phyloP scores from a whole-genome alignment of 2,329 filamentous ascomycete species.

The Scedosporium apiospermum region DNA sequence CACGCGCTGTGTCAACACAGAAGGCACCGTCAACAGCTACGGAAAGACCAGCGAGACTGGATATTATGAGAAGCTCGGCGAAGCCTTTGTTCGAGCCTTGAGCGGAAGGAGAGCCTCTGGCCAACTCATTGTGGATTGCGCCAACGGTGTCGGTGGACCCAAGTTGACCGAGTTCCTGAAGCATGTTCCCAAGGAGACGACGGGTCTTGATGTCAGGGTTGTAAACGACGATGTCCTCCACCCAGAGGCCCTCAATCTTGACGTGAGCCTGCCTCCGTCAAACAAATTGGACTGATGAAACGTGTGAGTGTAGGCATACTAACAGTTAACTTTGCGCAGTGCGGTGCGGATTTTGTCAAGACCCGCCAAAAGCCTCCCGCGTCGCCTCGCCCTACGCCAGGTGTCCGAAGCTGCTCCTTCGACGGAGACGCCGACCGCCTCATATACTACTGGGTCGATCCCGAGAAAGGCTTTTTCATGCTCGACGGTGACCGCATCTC shows the following conservation, averaged over 20 bases:
- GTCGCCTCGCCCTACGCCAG: constrained; percentile 64
- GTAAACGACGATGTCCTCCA: constrained; percentile 90
- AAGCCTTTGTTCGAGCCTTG: constrained; percentile 78
- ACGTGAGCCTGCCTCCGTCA: constrained; percentile 45
- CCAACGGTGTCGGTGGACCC: constrained; percentile 91
- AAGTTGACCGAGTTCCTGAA: constrained; percentile 84
- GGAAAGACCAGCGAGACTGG: constrained; percentile 82
- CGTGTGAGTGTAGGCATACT: too few relatives aligned
- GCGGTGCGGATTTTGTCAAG: constrained; percentile 95
- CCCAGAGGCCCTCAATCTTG: constrained; percentile 79
- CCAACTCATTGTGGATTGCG: constrained; percentile 78
- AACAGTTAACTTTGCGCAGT: constrained; percentile 35
- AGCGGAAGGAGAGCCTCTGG: constrained; percentile 66
- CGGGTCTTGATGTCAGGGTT: constrained; percentile 70
- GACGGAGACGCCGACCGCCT: constrained; percentile 94
- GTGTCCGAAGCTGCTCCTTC: constrained; percentile 78
- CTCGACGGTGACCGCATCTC: constrained; percentile 96
- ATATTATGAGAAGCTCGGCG: constrained; percentile 87
- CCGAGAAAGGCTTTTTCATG: constrained; percentile 76
- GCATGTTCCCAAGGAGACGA: constrained; percentile 60
- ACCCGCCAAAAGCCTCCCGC: constrained; percentile 88
- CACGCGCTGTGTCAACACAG: constrained; percentile 87
- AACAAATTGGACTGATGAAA: too few relatives aligned
- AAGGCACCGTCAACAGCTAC: constrained; percentile 78
- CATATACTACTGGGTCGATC: constrained; percentile 88